A percentile compares a stretch with the other conserved stretches of the same genome.
phyloP scores from a whole-genome alignment of 306 rosid species.

The Cicer arietinum region DNA sequence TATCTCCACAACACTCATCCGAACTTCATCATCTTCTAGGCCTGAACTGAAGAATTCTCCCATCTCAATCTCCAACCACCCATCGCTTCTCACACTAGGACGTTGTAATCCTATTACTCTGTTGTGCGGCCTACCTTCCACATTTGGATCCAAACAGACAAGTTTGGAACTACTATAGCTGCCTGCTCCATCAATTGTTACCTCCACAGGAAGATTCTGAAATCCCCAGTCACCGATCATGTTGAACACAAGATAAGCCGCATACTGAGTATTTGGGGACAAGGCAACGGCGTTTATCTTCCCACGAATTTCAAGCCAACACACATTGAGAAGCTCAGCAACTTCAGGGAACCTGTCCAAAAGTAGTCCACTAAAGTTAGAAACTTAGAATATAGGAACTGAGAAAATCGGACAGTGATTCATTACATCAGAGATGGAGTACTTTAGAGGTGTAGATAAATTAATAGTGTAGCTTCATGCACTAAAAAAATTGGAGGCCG shows the following conservation, averaged over 20 bases:
- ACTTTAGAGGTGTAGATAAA: background rate
- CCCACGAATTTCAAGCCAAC: constrained; percentile 80
- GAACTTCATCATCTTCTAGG: constrained; percentile 52
- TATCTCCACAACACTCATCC: constrained; percentile 51
- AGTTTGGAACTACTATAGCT: constrained; percentile 13
- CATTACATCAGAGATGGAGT: background rate
- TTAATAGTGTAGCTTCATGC: background rate
- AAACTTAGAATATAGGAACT: background rate
- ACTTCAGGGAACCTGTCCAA: constrained; percentile 69
- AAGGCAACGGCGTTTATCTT: constrained; percentile 48
- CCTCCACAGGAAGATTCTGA: constrained; percentile 47
- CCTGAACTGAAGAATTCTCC: constrained; percentile 67
- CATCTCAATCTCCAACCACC: constrained; percentile 75
- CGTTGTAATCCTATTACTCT: background rate
- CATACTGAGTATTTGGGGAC: constrained; percentile 63
- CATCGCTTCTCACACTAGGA: constrained; percentile 57
- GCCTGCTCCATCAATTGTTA: constrained; percentile 41
- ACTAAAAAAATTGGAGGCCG: background rate
- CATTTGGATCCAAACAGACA: constrained; percentile 38
- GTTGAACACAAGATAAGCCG: constrained; percentile 70
- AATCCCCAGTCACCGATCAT: constrained; percentile 44
- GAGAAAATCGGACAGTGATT: constrained; percentile 6
- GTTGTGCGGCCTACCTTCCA: background rate
- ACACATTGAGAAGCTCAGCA: constrained; percentile 59
- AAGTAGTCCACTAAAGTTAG: background rate